Evolutionary conservation across 129 eudicot species (phyloP), one percentile per base, ranked within the genome.

Genomic region (Flaveria robusta): DNA sequence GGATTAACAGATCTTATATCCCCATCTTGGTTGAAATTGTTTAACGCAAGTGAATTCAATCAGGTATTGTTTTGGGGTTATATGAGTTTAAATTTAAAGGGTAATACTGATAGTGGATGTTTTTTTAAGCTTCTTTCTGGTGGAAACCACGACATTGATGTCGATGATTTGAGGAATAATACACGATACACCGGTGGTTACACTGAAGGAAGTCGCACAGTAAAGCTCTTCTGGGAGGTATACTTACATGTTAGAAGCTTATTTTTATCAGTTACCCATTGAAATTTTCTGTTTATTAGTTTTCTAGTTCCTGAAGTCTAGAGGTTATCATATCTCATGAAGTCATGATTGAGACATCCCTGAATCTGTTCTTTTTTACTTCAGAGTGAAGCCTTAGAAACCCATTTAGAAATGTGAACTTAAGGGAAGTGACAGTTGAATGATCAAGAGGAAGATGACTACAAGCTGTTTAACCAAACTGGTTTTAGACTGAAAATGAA

Each of bases 221-320:
- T 94, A 70, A 94, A 94, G 87, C 87, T 91, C 65, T 94, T 94
- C 73, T 94, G 99, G 99, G 92, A 94, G 99, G 99, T 94, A 91
- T 45, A 7, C 46, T 2, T 27, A 5, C 45, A 63, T 29, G 22
- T 15, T 62, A 14, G 6, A 62, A 62, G 68, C 68, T 62, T n/a
- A n/a, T n/a, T 55, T 19, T 55, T 19, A 55, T 55, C 26, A 18
- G 9, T 55, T 20, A 55, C 58, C 58, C 2, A 8, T 27, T 9
- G 62, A 6, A 55, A 18, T 55, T 20, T 55, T 23, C 62, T 55
- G 4, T 55, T 19, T 18, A 9, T 19, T 19, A 19, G 27, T 55
- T 55, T 55, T 55, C 24, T 55, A 24, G 62, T 55, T 19, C 27
- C 59, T 52, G 2, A 52, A n/a, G 24, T 18, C 24, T 52, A 52